phyloP scores from a whole-genome alignment of 805 yeast species.

The Metschnikowia shivogae region DNA sequence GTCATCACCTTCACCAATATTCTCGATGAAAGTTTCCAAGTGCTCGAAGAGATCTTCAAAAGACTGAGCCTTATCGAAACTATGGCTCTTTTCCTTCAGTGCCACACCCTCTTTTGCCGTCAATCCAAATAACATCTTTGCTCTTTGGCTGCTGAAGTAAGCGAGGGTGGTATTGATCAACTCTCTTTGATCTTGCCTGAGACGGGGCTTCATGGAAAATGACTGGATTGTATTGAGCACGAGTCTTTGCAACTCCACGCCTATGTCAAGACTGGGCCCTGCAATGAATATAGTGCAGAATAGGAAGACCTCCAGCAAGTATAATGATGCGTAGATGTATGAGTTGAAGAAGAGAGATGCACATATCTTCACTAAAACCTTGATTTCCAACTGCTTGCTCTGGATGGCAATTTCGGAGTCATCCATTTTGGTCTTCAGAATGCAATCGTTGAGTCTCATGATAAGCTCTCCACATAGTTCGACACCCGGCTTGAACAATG shows the following conservation, averaged over 20 bases:
- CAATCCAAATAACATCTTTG: constrained; percentile 65
- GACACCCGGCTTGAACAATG: constrained; percentile 69
- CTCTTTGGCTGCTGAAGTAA: constrained; percentile 56
- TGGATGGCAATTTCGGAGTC: constrained; percentile 39
- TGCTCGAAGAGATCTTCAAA: constrained; percentile 58
- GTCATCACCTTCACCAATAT: constrained; percentile 44
- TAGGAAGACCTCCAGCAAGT: constrained; percentile 67
- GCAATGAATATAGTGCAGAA: constrained; percentile 61
- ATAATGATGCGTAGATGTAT: constrained; percentile 54
- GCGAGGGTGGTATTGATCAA: constrained; percentile 46
- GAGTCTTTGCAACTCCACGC: constrained; percentile 57
- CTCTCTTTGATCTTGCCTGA: constrained; percentile 36
- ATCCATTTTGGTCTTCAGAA: constrained; percentile 45
- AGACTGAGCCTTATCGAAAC: constrained; percentile 38
- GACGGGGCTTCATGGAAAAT: constrained; percentile 51
- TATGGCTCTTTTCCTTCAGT: constrained; percentile 31
- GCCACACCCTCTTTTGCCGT: constrained; percentile 45
- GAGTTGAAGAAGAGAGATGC: constrained; percentile 71
- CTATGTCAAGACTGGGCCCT: constrained; percentile 49
- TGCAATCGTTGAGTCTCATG: constrained; percentile 49
- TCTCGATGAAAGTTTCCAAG: constrained; percentile 49
- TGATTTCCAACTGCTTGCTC: constrained; percentile 64
- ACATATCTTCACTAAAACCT: constrained; percentile 59
- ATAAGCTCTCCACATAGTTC: constrained; percentile 67
- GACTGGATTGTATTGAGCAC: constrained; percentile 68